phyloP scores from a whole-genome alignment of 2,329 filamentous ascomycete species.

The Penicillium sp. region DNA sequence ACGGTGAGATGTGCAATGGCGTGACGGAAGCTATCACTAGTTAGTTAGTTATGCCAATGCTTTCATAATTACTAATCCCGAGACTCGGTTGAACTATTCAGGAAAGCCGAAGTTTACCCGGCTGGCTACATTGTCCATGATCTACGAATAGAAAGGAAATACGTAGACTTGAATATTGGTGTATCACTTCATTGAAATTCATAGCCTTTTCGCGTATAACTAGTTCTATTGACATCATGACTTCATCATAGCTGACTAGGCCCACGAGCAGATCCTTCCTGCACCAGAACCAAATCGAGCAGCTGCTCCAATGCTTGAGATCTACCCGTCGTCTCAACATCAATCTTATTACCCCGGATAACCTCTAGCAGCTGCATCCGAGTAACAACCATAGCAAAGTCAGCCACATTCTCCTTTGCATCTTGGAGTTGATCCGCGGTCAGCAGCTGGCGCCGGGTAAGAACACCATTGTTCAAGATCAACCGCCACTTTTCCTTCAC shows the following conservation, averaged over 20 bases:
- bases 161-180: background rate
- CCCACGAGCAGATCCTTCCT: background rate
- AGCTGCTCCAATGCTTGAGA: background rate
- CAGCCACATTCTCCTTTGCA: background rate
- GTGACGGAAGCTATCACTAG: too few species aligned
- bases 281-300: background rate
- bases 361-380: background rate
- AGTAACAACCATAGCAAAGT: background rate
- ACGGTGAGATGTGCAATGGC: too few species aligned
- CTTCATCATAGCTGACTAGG: background rate
- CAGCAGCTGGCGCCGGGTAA: conserved; percentile 8
- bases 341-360: background rate
- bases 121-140: background rate
- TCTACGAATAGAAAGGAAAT: background rate
- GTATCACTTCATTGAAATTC: background rate
- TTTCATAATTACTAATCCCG: too few species aligned
- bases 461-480: conserved; percentile 23
- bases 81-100: background rate
- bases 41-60: too few species aligned
- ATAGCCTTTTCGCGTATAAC: background rate
- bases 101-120: background rate
- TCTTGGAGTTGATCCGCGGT: background rate
- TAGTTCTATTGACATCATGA: background rate
- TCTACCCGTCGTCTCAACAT: background rate
- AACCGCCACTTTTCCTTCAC: conserved; percentile 14